These are phyloP conservation scores for Marasmius tenuissimus DNA, from an alignment of 1,284 basidiomycete genomes.

Conservation along the genomic window DNA sequence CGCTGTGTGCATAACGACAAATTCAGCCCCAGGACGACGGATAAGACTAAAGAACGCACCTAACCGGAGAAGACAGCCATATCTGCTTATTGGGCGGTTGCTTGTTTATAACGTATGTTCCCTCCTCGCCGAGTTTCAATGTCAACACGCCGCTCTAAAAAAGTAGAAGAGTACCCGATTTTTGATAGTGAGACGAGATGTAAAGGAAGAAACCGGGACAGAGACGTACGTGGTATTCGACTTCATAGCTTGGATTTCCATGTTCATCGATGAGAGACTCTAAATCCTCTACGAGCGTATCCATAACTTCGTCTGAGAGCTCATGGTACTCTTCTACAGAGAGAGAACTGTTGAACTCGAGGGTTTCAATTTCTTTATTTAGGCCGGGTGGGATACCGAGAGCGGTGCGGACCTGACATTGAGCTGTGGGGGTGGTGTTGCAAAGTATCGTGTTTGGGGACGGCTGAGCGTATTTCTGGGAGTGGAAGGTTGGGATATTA, in stretches of 20 bases:
- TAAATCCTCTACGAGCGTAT: constrained; percentile 74
- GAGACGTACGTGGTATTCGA: constrained; percentile 88
- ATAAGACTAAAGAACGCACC: constrained; percentile 42
- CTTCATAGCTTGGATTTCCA: constrained; percentile 68
- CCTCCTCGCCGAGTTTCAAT: constrained; percentile 76
- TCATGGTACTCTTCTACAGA: constrained; percentile 72
- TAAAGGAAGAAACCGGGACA: background rate
- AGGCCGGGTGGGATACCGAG: background rate
- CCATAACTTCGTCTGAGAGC: constrained; percentile 84
- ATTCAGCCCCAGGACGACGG: background rate
- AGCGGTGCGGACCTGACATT: constrained; percentile 41
- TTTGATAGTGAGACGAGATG: too few species aligned
- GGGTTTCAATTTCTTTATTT: background rate
- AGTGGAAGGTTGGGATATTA: constrained; percentile 4
- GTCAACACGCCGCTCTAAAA: constrained; percentile 81
- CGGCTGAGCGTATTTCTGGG: background rate
- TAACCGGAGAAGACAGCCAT: constrained; percentile 92
- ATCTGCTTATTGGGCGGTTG: constrained; percentile 99
- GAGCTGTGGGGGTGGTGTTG: constrained; percentile 48
- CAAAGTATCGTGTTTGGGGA: constrained; percentile 33
- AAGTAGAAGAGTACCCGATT: too few species aligned
- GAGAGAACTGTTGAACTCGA: constrained; percentile 45
- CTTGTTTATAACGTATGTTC: constrained; percentile 99
- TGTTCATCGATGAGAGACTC: constrained; percentile 75
- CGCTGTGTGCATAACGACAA: constrained; percentile 49